A percentile compares a stretch with the other conserved stretches of the same genome.
Evolutionary conservation across 495 filamentous ascomycete species (phyloP).

Genomic region (Lasiosphaeriaceae sp.): DNA sequence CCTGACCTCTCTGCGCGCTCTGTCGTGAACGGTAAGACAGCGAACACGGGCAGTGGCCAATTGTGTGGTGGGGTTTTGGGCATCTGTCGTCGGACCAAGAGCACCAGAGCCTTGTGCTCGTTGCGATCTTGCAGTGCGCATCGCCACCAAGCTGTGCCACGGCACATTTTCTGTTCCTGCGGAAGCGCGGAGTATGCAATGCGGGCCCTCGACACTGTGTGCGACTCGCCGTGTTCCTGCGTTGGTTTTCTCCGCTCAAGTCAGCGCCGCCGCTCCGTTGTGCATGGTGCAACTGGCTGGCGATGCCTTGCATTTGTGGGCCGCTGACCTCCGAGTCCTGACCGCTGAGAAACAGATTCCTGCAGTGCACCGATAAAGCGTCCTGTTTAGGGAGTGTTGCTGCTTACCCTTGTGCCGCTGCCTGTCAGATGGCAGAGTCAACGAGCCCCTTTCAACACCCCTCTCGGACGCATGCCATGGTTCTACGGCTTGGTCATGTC

Average conservation of each 20-base stretch:
- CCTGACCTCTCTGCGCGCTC: not conserved
- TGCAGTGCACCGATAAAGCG: not conserved
- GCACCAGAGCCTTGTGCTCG: not conserved
- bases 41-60: not conserved
- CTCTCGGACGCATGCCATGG: not conserved
- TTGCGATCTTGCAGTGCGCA: not conserved
- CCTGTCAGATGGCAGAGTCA: not conserved
- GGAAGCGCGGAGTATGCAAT: conserved; percentile 15
- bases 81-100: not conserved
- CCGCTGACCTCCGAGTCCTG: no score
- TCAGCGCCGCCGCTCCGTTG: not conserved
- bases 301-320: not conserved
- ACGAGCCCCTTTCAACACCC: not conserved
- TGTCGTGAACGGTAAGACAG: not conserved
- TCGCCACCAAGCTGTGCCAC: conserved; percentile 24
- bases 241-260: conserved; percentile 3
- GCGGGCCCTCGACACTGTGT: conserved; percentile 10
- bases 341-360: not conserved
- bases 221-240: conserved; percentile 20
- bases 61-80: not conserved
- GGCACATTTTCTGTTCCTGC: conserved; percentile 19
- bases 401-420: not conserved
- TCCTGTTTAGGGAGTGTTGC: not conserved
- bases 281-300: conserved; percentile 10
- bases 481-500: not conserved